phyloP scores from a whole-genome alignment of 176 grass and related monocot species.

The Carex cristatella region DNA sequence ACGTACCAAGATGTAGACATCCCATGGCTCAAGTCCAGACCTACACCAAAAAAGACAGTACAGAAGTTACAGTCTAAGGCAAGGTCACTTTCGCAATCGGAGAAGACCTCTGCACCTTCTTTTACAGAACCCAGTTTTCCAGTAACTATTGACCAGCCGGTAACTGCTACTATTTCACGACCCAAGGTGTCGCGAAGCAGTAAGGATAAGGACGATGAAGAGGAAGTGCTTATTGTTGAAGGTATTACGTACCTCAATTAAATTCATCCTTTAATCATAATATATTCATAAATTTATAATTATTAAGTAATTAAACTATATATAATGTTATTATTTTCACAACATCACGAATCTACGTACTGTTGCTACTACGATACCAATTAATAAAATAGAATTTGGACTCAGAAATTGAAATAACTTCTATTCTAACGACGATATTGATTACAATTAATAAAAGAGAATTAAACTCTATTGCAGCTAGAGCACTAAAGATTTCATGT shows the following conservation, averaged over 20 bases:
- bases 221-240: constrained; percentile 59
- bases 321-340: too few relatives aligned
- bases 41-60: neutral
- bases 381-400: too few relatives aligned
- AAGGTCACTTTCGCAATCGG: constrained; percentile 7
- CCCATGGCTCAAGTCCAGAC: constrained; percentile 40
- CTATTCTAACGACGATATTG: neutral
- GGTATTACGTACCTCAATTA: constrained; percentile 19
- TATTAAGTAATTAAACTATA: too few relatives aligned
- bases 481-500: neutral
- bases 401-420: too few relatives aligned
- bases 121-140: constrained; percentile 30
- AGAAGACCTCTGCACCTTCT: neutral
- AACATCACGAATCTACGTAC: too few relatives aligned
- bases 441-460: neutral
- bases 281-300: neutral
- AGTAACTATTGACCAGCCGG: constrained; percentile 15
- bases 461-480: neutral
- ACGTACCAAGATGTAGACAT: constrained; percentile 52
- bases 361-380: too few relatives aligned
- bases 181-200: constrained; percentile 31
- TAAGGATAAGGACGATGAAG: constrained; percentile 42
- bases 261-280: neutral
- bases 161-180: constrained; percentile 33
- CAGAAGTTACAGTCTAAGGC: neutral